A percentile compares a stretch with the other conserved stretches of the same genome.
phyloP scores from a whole-genome alignment of 1,284 basidiomycete genomes.

The Leccinum subspadiceum region DNA sequence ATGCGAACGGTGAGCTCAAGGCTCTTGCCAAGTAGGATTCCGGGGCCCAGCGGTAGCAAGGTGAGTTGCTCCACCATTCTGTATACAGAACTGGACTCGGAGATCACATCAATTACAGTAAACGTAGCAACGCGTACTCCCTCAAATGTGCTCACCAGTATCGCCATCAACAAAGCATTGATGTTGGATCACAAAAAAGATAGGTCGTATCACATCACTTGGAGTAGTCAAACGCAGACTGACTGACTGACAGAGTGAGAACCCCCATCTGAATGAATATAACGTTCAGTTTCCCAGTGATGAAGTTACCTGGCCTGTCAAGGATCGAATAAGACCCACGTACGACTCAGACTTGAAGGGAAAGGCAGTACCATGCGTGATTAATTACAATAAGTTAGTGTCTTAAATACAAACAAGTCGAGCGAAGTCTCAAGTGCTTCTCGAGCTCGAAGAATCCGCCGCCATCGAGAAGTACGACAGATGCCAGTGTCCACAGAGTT shows the following conservation, averaged over 20 bases:
- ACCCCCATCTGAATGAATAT: conserved; percentile 27
- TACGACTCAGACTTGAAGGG: neutral
- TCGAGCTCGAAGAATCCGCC: neutral
- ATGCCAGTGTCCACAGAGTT: neutral
- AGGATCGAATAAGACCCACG: too few species aligned
- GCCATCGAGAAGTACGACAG: neutral
- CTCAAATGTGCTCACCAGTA: conserved; percentile 11
- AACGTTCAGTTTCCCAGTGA: conserved; percentile 13
- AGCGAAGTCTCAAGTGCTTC: neutral
- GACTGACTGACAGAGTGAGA: conserved; percentile 18
- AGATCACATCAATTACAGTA: neutral
- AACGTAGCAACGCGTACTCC: neutral
- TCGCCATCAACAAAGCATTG: conserved; percentile 8
- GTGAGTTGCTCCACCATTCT: neutral
- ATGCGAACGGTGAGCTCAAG: neutral
- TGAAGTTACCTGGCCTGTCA: conserved; percentile 10
- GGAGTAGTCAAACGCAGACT: neutral
- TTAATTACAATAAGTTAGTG: neutral
- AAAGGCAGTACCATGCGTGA: conserved; percentile 8
- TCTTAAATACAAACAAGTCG: too few species aligned
- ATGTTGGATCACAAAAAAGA: conserved; percentile 9
- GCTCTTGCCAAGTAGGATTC: conserved; percentile 15
- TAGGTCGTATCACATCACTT: neutral
- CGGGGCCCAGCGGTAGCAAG: conserved; percentile 11
- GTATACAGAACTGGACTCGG: conserved; percentile 12